phyloP scores from a whole-genome alignment of 2,329 filamentous ascomycete genomes.

The Cadophora gregata region DNA sequence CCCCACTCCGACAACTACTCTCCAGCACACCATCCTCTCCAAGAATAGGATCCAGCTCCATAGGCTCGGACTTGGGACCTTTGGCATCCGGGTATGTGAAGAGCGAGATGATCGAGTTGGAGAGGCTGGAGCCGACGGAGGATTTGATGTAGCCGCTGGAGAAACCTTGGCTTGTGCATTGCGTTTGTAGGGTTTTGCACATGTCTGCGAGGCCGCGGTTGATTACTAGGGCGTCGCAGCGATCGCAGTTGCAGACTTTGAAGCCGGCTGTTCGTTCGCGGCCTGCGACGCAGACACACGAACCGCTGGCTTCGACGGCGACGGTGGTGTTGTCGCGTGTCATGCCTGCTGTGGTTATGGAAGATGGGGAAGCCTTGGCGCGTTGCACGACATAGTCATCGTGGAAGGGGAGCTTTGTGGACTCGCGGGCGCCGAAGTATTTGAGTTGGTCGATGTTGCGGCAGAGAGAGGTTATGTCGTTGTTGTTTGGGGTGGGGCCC shows the following conservation, averaged over 20 bases:
- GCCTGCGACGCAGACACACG: slow-evolving; percentile 4
- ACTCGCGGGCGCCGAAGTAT: not conserved
- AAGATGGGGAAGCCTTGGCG: not conserved
- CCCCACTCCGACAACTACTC: not conserved
- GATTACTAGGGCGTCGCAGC: not conserved
- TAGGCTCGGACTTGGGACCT: not conserved
- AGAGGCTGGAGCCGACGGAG: too few relatives aligned
- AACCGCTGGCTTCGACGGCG: not conserved
- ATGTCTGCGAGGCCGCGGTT: not conserved
- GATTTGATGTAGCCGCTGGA: not conserved
- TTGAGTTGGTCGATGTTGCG: not conserved
- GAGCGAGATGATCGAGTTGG: slow-evolving; percentile 4
- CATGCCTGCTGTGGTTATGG: not conserved
- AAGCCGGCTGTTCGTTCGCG: not conserved
- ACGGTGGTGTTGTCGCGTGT: not conserved
- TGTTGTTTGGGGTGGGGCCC: not conserved
- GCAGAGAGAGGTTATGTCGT: not conserved
- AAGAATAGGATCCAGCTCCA: slow-evolving; percentile 6
- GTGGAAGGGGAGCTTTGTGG: not conserved
- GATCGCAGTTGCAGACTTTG: slow-evolving; percentile 11
- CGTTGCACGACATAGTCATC: slow-evolving; percentile 7
- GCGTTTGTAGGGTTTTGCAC: not conserved
- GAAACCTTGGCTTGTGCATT: not conserved
- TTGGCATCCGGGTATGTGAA: not conserved
- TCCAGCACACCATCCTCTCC: not conserved